Percentiles rank a stretch among this genome's conserved stretches.
phyloP scores from a whole-genome alignment of 768 basidiomycete species.

The Naganishia vishniacii region DNA sequence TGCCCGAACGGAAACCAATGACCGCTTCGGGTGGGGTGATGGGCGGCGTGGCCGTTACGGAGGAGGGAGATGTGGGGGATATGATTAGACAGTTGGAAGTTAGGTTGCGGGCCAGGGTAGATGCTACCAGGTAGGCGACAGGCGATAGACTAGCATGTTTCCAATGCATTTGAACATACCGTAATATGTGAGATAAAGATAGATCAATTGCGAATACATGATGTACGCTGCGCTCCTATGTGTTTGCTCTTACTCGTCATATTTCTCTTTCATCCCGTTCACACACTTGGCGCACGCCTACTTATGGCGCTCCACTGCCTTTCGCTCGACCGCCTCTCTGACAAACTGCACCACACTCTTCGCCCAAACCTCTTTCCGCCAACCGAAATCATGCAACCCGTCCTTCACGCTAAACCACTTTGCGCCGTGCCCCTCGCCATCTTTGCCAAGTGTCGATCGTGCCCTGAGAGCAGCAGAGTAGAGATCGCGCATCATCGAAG shows the following conservation, averaged over 20 bases:
- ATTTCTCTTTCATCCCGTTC: too few species aligned
- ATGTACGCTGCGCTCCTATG: too few species aligned
- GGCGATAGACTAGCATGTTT: background rate
- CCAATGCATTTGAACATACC: too few species aligned
- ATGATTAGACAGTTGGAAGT: conserved; percentile 27
- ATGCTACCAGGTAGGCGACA: conserved; percentile 22
- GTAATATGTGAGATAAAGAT: too few species aligned
- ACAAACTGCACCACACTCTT: conserved; percentile 39
- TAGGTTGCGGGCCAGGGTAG: conserved; percentile 26
- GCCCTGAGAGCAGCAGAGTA: conserved; percentile 27
- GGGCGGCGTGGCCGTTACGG: conserved; percentile 14
- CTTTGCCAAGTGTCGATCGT: background rate
- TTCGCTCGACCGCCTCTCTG: background rate
- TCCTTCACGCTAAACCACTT: conserved; percentile 43
- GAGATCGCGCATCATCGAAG: conserved; percentile 49
- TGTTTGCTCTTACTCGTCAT: too few species aligned
- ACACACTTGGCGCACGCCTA: too few species aligned
- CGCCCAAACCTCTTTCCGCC: conserved; percentile 44
- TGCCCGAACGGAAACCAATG: conserved; percentile 26
- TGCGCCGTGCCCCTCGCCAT: background rate
- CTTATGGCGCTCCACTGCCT: too few species aligned
- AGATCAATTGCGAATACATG: too few species aligned
- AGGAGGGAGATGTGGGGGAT: conserved; percentile 21
- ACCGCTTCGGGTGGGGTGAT: conserved; percentile 25
- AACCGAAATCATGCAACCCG: conserved; percentile 52